Conservation (phyloP, 1,284 basidiomycete species). For the Ganoderma multipileum region DNA sequence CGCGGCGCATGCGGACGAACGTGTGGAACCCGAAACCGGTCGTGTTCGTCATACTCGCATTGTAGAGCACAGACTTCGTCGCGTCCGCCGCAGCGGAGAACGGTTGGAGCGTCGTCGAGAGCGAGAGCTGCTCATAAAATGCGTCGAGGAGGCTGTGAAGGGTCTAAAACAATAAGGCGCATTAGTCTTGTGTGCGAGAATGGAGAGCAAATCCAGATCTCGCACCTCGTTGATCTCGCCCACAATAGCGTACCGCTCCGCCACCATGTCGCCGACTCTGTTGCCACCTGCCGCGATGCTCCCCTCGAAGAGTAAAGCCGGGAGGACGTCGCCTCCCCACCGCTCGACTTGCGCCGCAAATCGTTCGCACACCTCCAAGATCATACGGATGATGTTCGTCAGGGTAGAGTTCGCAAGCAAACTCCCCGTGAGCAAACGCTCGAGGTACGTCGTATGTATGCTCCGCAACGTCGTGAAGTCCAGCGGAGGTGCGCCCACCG, state of each 20-base stretch:
- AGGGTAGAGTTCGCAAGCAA: constrained; percentile 74
- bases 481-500: constrained; percentile 47
- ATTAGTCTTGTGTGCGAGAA: constrained; percentile 5
- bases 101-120: constrained; percentile 74
- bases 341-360: constrained; percentile 87
- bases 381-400: constrained; percentile 68
- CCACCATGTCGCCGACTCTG: constrained; percentile 71
- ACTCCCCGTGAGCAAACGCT: constrained; percentile 81
- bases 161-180: constrained; percentile 47
- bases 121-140: constrained; percentile 81
- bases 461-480: constrained; percentile 87
- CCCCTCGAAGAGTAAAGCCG: constrained; percentile 82
- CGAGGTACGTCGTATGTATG: constrained; percentile 84
- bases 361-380: constrained; percentile 83
- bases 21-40: constrained; percentile 55
- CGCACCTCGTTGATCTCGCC: constrained; percentile 77
- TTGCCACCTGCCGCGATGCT: constrained; percentile 58
- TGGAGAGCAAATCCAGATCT: constrained; percentile 4
- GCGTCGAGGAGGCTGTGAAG: constrained; percentile 68
- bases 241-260: constrained; percentile 70
- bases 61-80: constrained; percentile 69
- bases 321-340: constrained; percentile 93
- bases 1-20: constrained; percentile 53
- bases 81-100: constrained; percentile 62
- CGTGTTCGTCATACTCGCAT: constrained; percentile 64